Conservation (phyloP, 1,284 basidiomycete genomes). For the Malassezia japonica region DNA sequence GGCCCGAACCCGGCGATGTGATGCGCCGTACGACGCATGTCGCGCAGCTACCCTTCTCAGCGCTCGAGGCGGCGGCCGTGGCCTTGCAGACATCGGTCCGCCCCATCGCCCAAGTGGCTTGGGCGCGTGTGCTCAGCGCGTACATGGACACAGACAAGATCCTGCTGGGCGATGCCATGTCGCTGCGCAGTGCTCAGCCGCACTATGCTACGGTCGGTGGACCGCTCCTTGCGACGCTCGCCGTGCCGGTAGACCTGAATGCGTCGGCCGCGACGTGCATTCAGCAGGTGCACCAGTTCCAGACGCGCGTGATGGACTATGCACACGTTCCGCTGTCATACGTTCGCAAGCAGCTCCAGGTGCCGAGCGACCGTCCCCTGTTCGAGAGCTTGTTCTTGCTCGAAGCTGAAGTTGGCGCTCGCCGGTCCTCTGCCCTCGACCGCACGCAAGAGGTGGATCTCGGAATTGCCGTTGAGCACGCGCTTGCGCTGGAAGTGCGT, state of each 20-base stretch:
- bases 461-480: slow-evolving; percentile 38
- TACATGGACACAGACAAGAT: slow-evolving; percentile 36
- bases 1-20: background rate
- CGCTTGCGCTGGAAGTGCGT: slow-evolving; percentile 35
- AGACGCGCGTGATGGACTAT: slow-evolving; percentile 22
- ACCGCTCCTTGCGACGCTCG: slow-evolving; percentile 39
- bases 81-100: slow-evolving; percentile 36
- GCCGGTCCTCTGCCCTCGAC: slow-evolving; percentile 7
- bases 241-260: slow-evolving; percentile 29
- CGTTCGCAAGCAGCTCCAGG: slow-evolving; percentile 32
- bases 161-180: slow-evolving; percentile 42
- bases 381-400: slow-evolving; percentile 47
- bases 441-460: slow-evolving; percentile 22
- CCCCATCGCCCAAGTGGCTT: slow-evolving; percentile 45
- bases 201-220: slow-evolving; percentile 30
- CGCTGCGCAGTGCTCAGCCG: slow-evolving; percentile 24
- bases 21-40: background rate
- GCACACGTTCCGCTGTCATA: slow-evolving; percentile 21
- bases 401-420: slow-evolving; percentile 21
- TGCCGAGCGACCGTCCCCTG: slow-evolving; percentile 28
- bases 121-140: slow-evolving; percentile 39
- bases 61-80: slow-evolving; percentile 24
- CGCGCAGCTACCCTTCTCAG: slow-evolving; percentile 14
- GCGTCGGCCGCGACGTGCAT: slow-evolving; percentile 18
- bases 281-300: slow-evolving; percentile 23